Evolutionary conservation across 176 grass and related monocot genomes (phyloP).

Genomic region (Aegilops bicornis): DNA sequence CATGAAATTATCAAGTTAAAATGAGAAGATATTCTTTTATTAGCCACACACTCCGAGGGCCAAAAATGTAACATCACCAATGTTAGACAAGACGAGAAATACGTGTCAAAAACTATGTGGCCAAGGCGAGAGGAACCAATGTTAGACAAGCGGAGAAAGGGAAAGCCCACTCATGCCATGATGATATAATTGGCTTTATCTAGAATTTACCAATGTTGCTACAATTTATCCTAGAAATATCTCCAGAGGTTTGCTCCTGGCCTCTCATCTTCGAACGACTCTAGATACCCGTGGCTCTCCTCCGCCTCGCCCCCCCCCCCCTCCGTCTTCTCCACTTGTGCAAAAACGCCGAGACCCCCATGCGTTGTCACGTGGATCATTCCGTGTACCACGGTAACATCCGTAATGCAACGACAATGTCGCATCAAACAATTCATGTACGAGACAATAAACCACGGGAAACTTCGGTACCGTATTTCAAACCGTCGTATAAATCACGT

Average conservation of each 20-base stretch:
- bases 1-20: not conserved
- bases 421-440: too few species aligned
- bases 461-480: too few species aligned
- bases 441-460: too few species aligned
- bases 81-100: too few species aligned
- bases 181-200: not conserved
- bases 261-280: constrained; percentile 4
- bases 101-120: not conserved
- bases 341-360: not conserved
- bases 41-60: not conserved
- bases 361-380: not conserved
- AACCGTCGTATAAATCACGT: not conserved
- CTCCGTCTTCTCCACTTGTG: not conserved
- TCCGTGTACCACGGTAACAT: too few species aligned
- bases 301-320: not conserved
- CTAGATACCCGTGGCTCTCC: not conserved
- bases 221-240: not conserved
- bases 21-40: not conserved
- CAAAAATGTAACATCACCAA: not conserved
- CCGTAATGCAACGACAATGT: too few species aligned
- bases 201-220: not conserved
- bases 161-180: not conserved
- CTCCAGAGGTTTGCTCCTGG: not conserved
- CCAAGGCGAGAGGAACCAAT: not conserved
- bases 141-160: not conserved